These are phyloP conservation scores for Claviceps capensis DNA, from an alignment of 2,329 filamentous ascomycete species.

Conservation along the genomic window DNA sequence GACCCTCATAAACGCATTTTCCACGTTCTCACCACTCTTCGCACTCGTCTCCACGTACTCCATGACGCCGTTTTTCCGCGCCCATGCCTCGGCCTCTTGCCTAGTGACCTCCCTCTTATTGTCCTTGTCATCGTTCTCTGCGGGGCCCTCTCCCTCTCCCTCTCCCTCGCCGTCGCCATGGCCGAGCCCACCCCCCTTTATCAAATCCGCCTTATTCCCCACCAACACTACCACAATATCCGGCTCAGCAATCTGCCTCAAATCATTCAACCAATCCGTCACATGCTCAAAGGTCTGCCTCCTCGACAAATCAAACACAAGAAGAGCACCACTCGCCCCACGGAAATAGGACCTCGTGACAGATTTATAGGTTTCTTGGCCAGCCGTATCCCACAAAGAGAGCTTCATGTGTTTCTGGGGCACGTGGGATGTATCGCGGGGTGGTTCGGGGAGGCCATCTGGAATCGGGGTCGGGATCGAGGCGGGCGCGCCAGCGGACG, in stretches of 20 bases:
- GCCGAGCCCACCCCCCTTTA: neutral
- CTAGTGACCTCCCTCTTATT: constrained; percentile 68
- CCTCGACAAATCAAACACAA: constrained; percentile 91
- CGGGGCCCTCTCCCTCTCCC: too few species aligned
- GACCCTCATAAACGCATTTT: constrained; percentile 83
- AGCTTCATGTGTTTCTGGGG: constrained; percentile 78
- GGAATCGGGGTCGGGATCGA: neutral
- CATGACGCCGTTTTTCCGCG: constrained; percentile 67
- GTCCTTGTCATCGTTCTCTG: constrained; percentile 14
- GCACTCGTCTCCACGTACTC: constrained; percentile 94
- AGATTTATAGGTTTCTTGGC: constrained; percentile 94
- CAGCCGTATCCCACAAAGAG: constrained; percentile 88
- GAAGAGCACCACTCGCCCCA: constrained; percentile 54
- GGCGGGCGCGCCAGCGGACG: neutral
- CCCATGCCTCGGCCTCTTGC: constrained; percentile 85
- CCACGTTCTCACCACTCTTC: constrained; percentile 89
- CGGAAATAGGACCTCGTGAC: constrained; percentile 92
- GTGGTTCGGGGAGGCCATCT: constrained; percentile 41
- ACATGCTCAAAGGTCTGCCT: constrained; percentile 75
- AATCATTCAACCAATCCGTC: constrained; percentile 85
- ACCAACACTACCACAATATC: constrained; percentile 91
- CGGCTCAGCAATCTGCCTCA: constrained; percentile 88
- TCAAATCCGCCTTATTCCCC: constrained; percentile 86
- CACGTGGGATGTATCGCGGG: constrained; percentile 21
- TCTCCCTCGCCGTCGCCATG: neutral